A percentile compares a stretch with the other conserved stretches of the same genome.
phyloP scores from a whole-genome alignment of 1,284 basidiomycete genomes.

The Trametes sp. region DNA sequence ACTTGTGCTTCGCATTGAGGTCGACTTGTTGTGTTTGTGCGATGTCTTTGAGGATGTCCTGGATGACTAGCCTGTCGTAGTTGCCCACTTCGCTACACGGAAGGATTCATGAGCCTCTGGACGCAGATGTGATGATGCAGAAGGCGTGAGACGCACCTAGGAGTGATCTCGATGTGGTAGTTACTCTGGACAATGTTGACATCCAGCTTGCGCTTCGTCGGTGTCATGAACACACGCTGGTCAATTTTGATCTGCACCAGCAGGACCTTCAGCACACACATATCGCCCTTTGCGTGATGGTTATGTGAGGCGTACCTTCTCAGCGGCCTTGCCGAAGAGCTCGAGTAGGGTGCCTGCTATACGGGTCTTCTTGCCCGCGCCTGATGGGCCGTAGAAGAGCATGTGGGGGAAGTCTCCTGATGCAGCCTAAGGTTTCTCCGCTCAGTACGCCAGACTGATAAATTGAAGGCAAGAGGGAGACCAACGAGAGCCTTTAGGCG shows the following conservation, averaged over 20 bases:
- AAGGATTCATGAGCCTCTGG: neutral
- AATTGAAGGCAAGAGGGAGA: no score
- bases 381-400: slow-evolving; percentile 97
- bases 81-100: slow-evolving; percentile 88
- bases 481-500: slow-evolving; percentile 84
- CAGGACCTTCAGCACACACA: neutral
- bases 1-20: slow-evolving; percentile 92
- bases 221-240: slow-evolving; percentile 95
- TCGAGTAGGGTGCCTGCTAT: slow-evolving; percentile 91
- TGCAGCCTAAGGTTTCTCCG: slow-evolving; percentile 59
- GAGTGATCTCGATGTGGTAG: slow-evolving; percentile 98
- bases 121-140: neutral
- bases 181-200: slow-evolving; percentile 98
- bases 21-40: slow-evolving; percentile 99
- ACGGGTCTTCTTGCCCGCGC: slow-evolving; percentile 98
- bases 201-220: slow-evolving; percentile 94
- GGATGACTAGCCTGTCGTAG: slow-evolving; percentile 95
- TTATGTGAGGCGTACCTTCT: slow-evolving; percentile 69
- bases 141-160: slow-evolving; percentile 76
- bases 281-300: neutral
- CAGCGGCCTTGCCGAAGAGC: slow-evolving; percentile 91
- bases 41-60: slow-evolving; percentile 98
- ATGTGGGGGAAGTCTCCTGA: slow-evolving; percentile 98
- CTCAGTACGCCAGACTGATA: neutral
- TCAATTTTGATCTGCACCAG: slow-evolving; percentile 92